These are phyloP conservation scores for Pneumocystis wakefieldiae DNA, from an alignment of 1,139 yeast species.

Conservation along the genomic window DNA sequence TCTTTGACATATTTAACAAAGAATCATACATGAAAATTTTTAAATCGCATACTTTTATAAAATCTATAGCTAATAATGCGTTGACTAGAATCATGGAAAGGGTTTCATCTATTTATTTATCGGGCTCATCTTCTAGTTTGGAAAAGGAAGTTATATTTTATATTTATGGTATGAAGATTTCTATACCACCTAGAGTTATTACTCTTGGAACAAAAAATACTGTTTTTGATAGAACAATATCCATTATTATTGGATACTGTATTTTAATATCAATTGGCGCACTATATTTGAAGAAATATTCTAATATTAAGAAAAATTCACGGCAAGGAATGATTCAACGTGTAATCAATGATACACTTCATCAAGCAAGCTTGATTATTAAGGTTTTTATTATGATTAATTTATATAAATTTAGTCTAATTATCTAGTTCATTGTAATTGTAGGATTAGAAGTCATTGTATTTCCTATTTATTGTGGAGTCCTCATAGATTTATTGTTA, in stretches of 20 bases:
- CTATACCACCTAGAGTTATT: background rate
- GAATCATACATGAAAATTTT: background rate
- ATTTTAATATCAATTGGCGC: constrained; percentile 11
- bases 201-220: background rate
- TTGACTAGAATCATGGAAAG: background rate
- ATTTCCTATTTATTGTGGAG: constrained; percentile 81
- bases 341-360: constrained; percentile 12
- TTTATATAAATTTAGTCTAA: background rate
- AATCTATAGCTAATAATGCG: background rate
- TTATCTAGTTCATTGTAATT: constrained; percentile 34
- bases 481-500: constrained; percentile 48
- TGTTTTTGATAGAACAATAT: background rate
- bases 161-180: background rate
- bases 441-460: constrained; percentile 66
- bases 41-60: background rate
- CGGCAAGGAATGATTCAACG: constrained; percentile 13
- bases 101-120: background rate
- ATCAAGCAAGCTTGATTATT: constrained; percentile 37
- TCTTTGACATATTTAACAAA: background rate
- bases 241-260: constrained; percentile 12
- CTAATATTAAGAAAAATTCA: constrained; percentile 5
- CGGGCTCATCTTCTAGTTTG: background rate
- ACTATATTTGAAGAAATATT: constrained; percentile 12
- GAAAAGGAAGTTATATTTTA: background rate
- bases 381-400: constrained; percentile 30